phyloP scores from a whole-genome alignment of 2,329 filamentous ascomycete species.

The Cercospora sp. region DNA sequence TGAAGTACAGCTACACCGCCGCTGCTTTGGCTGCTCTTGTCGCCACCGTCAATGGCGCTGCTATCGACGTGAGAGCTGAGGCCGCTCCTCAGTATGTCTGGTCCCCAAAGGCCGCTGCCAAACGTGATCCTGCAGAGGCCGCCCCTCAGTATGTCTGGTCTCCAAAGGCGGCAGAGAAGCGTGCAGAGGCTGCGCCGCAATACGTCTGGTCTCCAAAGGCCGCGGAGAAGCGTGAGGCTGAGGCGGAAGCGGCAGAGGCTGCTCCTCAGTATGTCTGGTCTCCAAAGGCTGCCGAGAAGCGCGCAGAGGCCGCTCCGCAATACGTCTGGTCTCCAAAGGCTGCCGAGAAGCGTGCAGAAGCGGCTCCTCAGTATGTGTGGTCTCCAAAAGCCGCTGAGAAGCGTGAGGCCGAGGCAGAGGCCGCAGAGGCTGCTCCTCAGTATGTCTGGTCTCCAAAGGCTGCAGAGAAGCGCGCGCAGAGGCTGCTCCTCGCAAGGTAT shows the following conservation, averaged over 20 bases:
- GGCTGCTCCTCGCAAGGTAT: background rate
- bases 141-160: background rate
- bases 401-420: background rate
- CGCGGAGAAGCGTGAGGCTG: background rate
- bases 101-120: background rate
- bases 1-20: conserved; percentile 3
- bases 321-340: background rate
- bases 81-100: background rate
- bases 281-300: background rate
- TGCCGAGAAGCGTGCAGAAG: background rate
- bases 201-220: background rate
- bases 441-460: background rate
- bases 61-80: background rate
- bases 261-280: background rate
- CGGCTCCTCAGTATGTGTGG: too few relatives aligned
- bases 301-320: background rate
- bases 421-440: background rate
- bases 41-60: background rate
- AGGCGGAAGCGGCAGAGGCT: background rate
- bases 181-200: background rate
- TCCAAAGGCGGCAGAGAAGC: background rate
- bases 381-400: too few relatives aligned
- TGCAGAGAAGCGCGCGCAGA: background rate
- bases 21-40: background rate
- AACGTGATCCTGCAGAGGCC: background rate